Conservation (phyloP, 1,284 basidiomycete genomes). For the Volvariella surrecta region DNA sequence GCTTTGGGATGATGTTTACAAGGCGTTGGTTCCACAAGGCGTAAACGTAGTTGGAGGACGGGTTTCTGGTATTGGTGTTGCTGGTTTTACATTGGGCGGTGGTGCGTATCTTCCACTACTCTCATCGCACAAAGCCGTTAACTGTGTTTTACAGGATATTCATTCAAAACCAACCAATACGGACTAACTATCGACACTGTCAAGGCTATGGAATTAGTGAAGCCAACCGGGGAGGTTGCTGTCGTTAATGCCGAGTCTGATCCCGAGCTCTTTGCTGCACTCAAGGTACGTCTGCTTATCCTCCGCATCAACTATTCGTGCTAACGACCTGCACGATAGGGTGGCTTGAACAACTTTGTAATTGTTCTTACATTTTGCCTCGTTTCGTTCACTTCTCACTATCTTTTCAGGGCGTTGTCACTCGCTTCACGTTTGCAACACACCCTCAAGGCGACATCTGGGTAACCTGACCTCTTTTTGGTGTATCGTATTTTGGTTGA, state of each 20-base stretch:
- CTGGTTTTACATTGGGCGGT: slow-evolving; percentile 46
- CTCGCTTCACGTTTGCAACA: slow-evolving; percentile 44
- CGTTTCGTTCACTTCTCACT: background rate
- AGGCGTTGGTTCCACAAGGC: slow-evolving; percentile 29
- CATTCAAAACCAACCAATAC: slow-evolving; percentile 42
- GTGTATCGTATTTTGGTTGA: background rate
- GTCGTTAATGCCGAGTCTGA: slow-evolving; percentile 28
- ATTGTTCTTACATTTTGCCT: slow-evolving; percentile 12
- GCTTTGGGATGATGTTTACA: slow-evolving; percentile 53
- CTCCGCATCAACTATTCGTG: background rate
- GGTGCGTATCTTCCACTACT: slow-evolving; percentile 23
- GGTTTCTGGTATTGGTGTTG: slow-evolving; percentile 45
- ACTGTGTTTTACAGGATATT: slow-evolving; percentile 31
- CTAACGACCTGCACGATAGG: slow-evolving; percentile 21
- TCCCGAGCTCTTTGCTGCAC: slow-evolving; percentile 36
- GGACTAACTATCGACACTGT: slow-evolving; percentile 45
- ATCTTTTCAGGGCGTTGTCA: slow-evolving; percentile 47
- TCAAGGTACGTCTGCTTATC: slow-evolving; percentile 30
- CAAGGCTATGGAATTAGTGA: slow-evolving; percentile 35
- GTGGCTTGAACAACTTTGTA: slow-evolving; percentile 55
- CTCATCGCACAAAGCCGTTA: slow-evolving; percentile 1
- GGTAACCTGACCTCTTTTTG: slow-evolving; percentile 27
- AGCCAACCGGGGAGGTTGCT: slow-evolving; percentile 34
- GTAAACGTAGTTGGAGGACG: slow-evolving; percentile 48
- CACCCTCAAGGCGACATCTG: slow-evolving; percentile 50